Percentiles rank a stretch among this genome's conserved stretches.
These are phyloP conservation scores for Russula virescens DNA, from an alignment of 768 basidiomycete genomes.

Conservation along the genomic window DNA sequence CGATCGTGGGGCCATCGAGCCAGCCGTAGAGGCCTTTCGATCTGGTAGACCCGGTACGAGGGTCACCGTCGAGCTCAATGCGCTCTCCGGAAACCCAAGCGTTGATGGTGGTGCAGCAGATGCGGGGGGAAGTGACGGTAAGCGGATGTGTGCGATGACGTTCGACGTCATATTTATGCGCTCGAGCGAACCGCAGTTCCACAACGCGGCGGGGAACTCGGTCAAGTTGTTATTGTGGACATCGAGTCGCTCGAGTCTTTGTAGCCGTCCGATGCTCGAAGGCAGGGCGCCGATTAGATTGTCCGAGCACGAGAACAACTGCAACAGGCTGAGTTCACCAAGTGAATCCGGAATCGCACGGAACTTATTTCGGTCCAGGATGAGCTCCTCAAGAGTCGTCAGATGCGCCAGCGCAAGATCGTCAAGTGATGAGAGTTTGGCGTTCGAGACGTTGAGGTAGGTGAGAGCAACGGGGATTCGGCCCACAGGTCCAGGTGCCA, in stretches of 20 bases:
- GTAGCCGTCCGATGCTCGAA: conserved; percentile 64
- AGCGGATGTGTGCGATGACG: conserved; percentile 64
- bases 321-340: conserved; percentile 64
- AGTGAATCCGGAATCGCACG: conserved; percentile 78
- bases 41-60: conserved; percentile 28
- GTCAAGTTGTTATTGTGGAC: conserved; percentile 88
- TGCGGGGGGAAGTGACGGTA: conserved; percentile 39
- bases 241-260: conserved; percentile 70
- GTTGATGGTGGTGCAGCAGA: conserved; percentile 23
- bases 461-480: conserved; percentile 54
- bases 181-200: conserved; percentile 72
- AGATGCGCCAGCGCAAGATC: conserved; percentile 68
- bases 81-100: neutral
- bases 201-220: conserved; percentile 68
- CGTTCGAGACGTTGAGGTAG: conserved; percentile 77
- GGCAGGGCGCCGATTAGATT: conserved; percentile 81
- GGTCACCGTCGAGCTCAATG: conserved; percentile 15
- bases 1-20: conserved; percentile 27
- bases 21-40: conserved; percentile 41
- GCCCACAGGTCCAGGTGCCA: conserved; percentile 46
- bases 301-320: conserved; percentile 80
- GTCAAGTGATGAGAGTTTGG: conserved; percentile 81
- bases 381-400: conserved; percentile 60
- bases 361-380: conserved; percentile 83
- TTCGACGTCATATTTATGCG: conserved; percentile 88